These are phyloP conservation scores for Cordyceps cicadae DNA, from an alignment of 2,329 filamentous ascomycete genomes.

Conservation along the genomic window DNA sequence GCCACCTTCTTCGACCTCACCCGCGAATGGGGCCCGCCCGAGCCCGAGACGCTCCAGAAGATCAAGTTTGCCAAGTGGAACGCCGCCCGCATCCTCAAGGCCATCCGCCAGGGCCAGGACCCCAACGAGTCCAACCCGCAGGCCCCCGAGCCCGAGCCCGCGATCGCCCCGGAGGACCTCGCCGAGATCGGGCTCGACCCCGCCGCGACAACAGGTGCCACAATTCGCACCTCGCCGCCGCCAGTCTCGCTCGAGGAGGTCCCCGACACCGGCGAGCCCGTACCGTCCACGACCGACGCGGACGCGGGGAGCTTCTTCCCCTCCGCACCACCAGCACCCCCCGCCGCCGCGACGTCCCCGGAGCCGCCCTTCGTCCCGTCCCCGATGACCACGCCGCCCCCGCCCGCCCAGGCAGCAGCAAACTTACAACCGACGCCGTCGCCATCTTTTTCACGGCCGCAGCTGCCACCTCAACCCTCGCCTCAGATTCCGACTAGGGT, in stretches of 20 bases:
- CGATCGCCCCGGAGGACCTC: slow-evolving; percentile 20
- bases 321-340: slow-evolving; percentile 21
- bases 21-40: slow-evolving; percentile 70
- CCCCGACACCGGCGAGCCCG: slow-evolving; percentile 35
- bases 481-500: slow-evolving; percentile 21
- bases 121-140: slow-evolving; percentile 86
- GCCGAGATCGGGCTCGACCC: slow-evolving; percentile 44
- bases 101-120: slow-evolving; percentile 81
- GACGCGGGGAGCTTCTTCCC: slow-evolving; percentile 20
- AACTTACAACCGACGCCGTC: neutral
- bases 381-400: neutral
- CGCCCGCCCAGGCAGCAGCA: neutral
- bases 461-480: slow-evolving; percentile 23
- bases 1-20: slow-evolving; percentile 86
- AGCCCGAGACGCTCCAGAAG: slow-evolving; percentile 71
- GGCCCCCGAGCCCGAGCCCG: slow-evolving; percentile 39
- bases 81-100: slow-evolving; percentile 80
- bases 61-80: slow-evolving; percentile 98
- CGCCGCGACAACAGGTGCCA: slow-evolving; percentile 44
- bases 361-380: slow-evolving; percentile 14
- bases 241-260: slow-evolving; percentile 46
- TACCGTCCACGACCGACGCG: slow-evolving; percentile 11
- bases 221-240: slow-evolving; percentile 21
- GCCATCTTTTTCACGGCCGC: slow-evolving; percentile 13
- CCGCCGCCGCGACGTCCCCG: slow-evolving; percentile 15